phyloP scores from a whole-genome alignment of 1,284 basidiomycete species.

The Rhodotorula mucilaginosa region DNA sequence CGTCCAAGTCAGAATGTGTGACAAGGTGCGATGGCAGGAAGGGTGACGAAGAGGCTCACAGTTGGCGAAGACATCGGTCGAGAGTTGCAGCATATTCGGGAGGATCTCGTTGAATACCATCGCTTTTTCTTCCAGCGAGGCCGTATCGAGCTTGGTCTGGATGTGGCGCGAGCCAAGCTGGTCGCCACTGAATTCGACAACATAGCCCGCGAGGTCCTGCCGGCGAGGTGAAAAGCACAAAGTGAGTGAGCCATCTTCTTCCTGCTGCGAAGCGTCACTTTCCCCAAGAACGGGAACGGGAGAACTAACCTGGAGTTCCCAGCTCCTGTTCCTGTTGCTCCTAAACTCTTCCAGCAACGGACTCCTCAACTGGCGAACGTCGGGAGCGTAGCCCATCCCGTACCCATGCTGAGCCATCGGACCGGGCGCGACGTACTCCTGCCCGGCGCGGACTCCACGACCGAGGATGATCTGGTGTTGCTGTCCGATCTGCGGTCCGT shows the following conservation, averaged over 20 bases:
- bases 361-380: constrained; percentile 56
- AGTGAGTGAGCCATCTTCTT: neutral
- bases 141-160: constrained; percentile 54
- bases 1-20: neutral
- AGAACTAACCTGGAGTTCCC: constrained; percentile 68
- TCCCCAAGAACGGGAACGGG: neutral
- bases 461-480: constrained; percentile 42
- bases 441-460: constrained; percentile 21
- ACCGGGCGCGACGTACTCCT: constrained; percentile 40
- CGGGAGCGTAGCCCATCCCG: constrained; percentile 22
- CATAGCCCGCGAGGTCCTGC: constrained; percentile 81
- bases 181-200: constrained; percentile 91
- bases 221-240: constrained; percentile 16
- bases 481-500: constrained; percentile 31
- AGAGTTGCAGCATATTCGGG: constrained; percentile 73
- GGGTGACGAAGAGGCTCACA: constrained; percentile 59
- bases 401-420: constrained; percentile 21
- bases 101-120: constrained; percentile 87
- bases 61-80: constrained; percentile 96
- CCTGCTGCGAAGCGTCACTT: too few relatives aligned
- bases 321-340: constrained; percentile 70
- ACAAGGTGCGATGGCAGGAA: neutral
- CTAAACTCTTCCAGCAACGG: constrained; percentile 79
- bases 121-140: constrained; percentile 41
- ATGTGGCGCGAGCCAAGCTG: constrained; percentile 88